Evolutionary conservation across 306 rosid genomes (phyloP).

Genomic region (Fagus crenata): DNA sequence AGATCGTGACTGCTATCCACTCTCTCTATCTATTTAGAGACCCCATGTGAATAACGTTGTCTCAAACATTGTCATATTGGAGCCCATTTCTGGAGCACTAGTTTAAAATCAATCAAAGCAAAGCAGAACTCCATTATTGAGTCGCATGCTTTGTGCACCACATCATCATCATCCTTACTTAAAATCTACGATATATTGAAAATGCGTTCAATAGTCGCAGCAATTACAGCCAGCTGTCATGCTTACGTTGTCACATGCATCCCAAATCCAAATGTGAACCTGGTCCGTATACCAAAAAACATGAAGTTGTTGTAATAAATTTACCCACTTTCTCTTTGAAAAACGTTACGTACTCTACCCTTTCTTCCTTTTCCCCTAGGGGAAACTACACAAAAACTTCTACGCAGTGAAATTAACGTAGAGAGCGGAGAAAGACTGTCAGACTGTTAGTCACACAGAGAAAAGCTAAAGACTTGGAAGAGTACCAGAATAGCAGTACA

Average conservation of each 20-base stretch:
- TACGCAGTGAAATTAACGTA: background rate
- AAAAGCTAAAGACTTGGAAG: background rate
- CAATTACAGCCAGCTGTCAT: conserved; percentile 17
- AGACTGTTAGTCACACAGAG: background rate
- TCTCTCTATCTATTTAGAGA: too few species aligned
- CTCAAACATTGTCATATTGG: background rate
- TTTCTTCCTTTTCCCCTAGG: background rate
- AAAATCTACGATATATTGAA: background rate
- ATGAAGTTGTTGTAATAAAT: background rate
- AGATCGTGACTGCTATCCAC: too few species aligned
- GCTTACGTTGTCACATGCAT: conserved; percentile 3
- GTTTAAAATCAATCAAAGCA: background rate
- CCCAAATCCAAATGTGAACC: conserved; percentile 33
- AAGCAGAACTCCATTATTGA: background rate
- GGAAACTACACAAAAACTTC: background rate
- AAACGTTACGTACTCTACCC: background rate
- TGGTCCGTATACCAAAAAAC: conserved; percentile 21
- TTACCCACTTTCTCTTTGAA: background rate
- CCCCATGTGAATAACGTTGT: background rate
- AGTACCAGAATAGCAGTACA: too few species aligned
- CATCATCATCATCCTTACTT: background rate
- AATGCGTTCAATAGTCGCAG: conserved; percentile 13
- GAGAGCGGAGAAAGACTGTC: background rate
- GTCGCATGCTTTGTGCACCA: background rate
- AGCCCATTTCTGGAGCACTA: background rate